Evolutionary conservation across 305 asterid species (phyloP).

Genomic region (Rubia peregrina): DNA sequence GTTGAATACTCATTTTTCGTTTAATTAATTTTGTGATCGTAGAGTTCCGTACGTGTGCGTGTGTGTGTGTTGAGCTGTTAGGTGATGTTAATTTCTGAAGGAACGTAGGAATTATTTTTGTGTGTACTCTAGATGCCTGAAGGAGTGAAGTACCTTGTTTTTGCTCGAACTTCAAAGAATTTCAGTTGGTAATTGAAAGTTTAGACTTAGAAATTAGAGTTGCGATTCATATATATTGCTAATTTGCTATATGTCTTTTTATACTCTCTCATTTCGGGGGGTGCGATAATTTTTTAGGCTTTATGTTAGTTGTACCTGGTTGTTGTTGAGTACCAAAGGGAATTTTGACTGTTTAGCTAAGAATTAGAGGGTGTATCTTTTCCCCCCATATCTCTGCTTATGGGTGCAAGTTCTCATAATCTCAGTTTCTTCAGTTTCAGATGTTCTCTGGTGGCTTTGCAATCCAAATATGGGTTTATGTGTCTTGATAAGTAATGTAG

Average conservation of each 20-base stretch:
- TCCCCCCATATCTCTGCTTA: background rate
- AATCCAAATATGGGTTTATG: background rate
- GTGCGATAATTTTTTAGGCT: background rate
- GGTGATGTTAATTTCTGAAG: background rate
- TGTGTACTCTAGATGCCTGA: background rate
- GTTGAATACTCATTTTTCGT: conserved; percentile 30
- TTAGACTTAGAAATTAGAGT: background rate
- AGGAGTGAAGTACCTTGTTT: background rate
- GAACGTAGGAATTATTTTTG: background rate
- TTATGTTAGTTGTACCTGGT: background rate
- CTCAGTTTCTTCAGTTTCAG: too few relatives aligned
- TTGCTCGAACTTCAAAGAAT: background rate
- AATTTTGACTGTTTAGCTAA: background rate
- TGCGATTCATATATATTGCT: background rate
- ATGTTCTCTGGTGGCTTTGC: too few relatives aligned
- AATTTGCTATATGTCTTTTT: background rate
- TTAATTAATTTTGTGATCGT: background rate
- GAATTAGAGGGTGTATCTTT: background rate
- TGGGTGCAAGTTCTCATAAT: background rate
- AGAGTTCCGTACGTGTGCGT: background rate
- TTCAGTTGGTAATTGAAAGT: background rate
- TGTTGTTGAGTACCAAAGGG: background rate
- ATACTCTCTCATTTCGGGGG: background rate
- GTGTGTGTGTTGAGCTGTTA: background rate
- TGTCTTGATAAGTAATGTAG: background rate